phyloP scores from a whole-genome alignment of 495 filamentous ascomycete species.

The Hyaloscypha hepaticicola region DNA sequence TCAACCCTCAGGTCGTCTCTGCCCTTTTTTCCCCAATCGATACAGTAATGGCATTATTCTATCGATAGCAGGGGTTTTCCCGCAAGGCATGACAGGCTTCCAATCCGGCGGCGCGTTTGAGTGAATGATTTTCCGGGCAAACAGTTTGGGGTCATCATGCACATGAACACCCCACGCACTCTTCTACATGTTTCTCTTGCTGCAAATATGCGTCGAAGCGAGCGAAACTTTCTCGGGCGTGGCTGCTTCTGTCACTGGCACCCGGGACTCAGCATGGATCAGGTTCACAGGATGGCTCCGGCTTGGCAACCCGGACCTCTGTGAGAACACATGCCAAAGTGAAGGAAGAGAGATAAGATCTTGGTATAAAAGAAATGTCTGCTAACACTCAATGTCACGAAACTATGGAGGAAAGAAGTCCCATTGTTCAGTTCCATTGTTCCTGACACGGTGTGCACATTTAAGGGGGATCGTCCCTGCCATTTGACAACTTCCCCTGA shows the following conservation, averaged over 20 bases:
- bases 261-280: background rate
- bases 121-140: background rate
- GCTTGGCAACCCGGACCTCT: background rate
- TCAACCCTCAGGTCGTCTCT: background rate
- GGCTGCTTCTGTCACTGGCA: background rate
- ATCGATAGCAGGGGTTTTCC: background rate
- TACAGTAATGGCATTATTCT: background rate
- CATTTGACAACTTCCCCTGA: no score
- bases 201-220: no score
- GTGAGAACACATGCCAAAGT: background rate
- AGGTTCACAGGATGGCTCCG: background rate
- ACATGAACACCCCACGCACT: background rate
- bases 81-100: background rate
- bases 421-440: no score
- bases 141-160: no score
- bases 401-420: background rate
- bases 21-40: background rate
- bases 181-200: no score
- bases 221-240: no score
- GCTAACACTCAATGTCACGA: no score
- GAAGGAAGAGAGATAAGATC: background rate
- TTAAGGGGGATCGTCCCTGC: background rate
- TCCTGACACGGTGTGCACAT: background rate
- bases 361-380: background rate
- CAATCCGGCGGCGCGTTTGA: background rate